Evolutionary conservation across 768 basidiomycete genomes (phyloP), one percentile per base, ranked within the genome.

Genomic region (Leccinellum luteum): DNA sequence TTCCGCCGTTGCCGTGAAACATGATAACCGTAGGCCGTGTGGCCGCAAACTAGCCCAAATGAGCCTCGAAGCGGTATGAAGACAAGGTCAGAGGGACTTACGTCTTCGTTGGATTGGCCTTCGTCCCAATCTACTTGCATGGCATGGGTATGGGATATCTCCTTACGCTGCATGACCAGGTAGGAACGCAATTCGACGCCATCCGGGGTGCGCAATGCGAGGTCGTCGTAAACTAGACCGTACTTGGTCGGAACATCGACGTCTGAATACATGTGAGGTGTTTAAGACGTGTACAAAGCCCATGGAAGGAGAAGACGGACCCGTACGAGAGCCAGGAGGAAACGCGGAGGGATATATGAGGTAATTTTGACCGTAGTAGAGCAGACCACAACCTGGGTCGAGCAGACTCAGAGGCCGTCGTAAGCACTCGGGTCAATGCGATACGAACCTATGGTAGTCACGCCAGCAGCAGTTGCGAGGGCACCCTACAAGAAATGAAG

Each of bases 1-100:
- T 93, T 14, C 90, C 90, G 0, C 85, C 90, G 64, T 92, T 92
- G 7, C 96, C 96, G 64, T 98, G 95, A 55, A 97, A 93, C 85
- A 98, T 91, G 51, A 98, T 72, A 2, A 98, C 79, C 0, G 94
- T 97, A 2, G 96, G 96, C 15, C 94, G 79, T 45, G 69, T 71
- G 0, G 76, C 68, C 15, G 78, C 75, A 59, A 78, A 79, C 80
- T 80, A 49, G 23, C 2, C 17, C 25, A 23, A 38, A 19, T 52
- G 13, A 56, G 50, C 21, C 28, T 28, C 28, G 27, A 50, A 43
- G 48, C 28, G 27, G 30, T 14, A n/a, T 14, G 15, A 31, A 50
- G 5, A 12, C 30, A 31, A 48, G 52, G 31, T 49, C 17, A 19
- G 44, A 7, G 50, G 67, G n/a, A n/a, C 74, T 47, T 62, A 85